Evolutionary conservation across 2,329 filamentous ascomycete species (phyloP).

Genomic region (Xylariaceae sp.): DNA sequence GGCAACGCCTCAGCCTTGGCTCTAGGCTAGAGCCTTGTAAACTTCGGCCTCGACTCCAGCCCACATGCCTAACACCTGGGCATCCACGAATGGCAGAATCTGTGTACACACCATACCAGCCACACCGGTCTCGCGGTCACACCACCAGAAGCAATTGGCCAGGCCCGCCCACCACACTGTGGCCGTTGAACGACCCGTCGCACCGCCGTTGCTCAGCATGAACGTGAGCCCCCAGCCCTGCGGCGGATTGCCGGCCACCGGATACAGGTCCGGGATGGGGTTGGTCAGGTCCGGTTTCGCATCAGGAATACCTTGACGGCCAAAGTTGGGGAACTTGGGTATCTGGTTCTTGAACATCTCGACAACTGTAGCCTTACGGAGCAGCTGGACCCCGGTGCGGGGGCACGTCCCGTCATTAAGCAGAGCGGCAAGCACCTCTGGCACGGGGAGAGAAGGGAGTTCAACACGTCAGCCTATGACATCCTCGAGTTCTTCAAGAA

Average conservation of each 20-base stretch:
- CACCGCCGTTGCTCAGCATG: slow-evolving; percentile 52
- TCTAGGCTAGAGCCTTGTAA: slow-evolving; percentile 30
- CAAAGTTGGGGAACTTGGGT: slow-evolving; percentile 55
- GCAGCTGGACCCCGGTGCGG: slow-evolving; percentile 54
- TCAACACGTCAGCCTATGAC: not conserved
- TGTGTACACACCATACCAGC: slow-evolving; percentile 55
- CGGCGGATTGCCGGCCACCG: slow-evolving; percentile 46
- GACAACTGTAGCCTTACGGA: slow-evolving; percentile 60
- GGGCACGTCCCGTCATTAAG: slow-evolving; percentile 67
- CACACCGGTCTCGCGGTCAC: slow-evolving; percentile 60
- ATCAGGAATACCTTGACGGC: slow-evolving; percentile 46
- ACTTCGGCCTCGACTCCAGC: slow-evolving; percentile 42
- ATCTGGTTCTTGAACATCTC: slow-evolving; percentile 69
- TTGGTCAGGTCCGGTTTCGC: slow-evolving; percentile 54
- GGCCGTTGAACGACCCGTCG: slow-evolving; percentile 53
- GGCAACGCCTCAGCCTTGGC: not conserved
- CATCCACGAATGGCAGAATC: slow-evolving; percentile 53
- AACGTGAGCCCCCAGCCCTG: slow-evolving; percentile 68
- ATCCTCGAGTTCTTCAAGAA: too few relatives aligned
- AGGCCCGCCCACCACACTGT: slow-evolving; percentile 63
- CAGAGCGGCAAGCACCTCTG: slow-evolving; percentile 62
- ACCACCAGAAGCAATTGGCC: slow-evolving; percentile 65
- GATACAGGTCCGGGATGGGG: slow-evolving; percentile 53
- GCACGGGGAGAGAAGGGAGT: not conserved
- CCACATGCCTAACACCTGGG: slow-evolving; percentile 46